Evolutionary conservation across 192 early-diverging fungal species (phyloP), one percentile per base, ranked within the genome.

Genomic region (Geranomyces michiganensis): DNA sequence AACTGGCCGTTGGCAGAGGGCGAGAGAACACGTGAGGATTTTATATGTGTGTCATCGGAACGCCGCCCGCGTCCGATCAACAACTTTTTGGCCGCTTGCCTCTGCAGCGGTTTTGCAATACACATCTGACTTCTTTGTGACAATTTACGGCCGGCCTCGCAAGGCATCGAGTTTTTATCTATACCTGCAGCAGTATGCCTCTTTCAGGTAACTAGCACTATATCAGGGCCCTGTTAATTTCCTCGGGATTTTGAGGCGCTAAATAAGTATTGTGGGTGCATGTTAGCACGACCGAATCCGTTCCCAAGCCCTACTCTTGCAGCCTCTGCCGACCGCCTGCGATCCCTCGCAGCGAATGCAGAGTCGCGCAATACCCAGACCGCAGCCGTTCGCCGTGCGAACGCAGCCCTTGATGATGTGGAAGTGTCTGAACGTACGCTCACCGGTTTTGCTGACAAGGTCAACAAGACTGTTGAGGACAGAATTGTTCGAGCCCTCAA

Each of bases 391-490:
- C 65, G 66, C 12, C 14, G 36, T 1, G 66, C 65, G 7, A 19
- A 67, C 45, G 73, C 58, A 51, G 73, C 66, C 12, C 27, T 44
- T 13, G 73, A 74, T 5, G 73, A 74, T 26, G 65, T 74, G 3
- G 66, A 74, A 9, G 56, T 66, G 27, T 74, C 48, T 36, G 55
- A 15, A 9, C 65, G 46, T 6, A 43, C 59, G 15, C 15, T 74
- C 22, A 27, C 14, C 15, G 60, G 43, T 10, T 41, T 74, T 9
- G 49, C 44, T 9, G 47, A 47, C 1, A 44, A 67, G 13, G 66
- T 43, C 4, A 43, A 19, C 7, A 30, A 61, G 44, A 44, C 58
- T 53, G 59, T 74, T 30, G 73, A 74, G 30, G 73, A 74, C 22
- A 29, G 59, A 17, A 36, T 74, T 45, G 56, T 62, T 30, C 24